phyloP scores from a whole-genome alignment of 163 green algal genomes.

The Picocystis sp. region DNA sequence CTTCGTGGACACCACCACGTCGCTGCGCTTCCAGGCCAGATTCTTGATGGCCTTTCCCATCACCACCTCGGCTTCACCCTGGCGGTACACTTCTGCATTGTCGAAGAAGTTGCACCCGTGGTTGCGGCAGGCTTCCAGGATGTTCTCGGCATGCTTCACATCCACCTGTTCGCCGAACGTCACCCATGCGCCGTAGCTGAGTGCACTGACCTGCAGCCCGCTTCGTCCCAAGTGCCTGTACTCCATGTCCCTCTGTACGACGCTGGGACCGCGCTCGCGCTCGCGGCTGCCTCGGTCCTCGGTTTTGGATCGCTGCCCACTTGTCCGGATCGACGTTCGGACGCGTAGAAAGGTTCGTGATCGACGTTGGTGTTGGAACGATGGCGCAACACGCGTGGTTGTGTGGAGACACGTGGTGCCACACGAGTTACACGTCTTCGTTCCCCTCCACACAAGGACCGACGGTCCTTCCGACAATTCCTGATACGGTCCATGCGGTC shows the following conservation, averaged over 20 bases:
- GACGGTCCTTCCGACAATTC: too few species aligned
- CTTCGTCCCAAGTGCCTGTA: constrained; percentile 42
- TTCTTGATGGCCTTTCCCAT: constrained; percentile 61
- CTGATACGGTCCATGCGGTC: too few species aligned
- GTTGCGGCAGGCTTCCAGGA: constrained; percentile 33
- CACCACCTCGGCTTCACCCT: constrained; percentile 51
- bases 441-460: too few species aligned
- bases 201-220: constrained; percentile 41
- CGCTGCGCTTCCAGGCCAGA: constrained; percentile 40
- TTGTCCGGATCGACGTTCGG: too few species aligned
- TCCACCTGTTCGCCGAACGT: constrained; percentile 36
- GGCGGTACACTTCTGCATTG: constrained; percentile 67
- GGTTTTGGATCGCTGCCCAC: too few species aligned
- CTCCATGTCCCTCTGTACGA: constrained; percentile 34
- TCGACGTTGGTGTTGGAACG: too few species aligned
- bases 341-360: too few species aligned
- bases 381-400: too few species aligned
- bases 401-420: too few species aligned
- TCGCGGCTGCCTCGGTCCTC: too few species aligned
- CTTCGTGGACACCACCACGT: constrained; percentile 52
- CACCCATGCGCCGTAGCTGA: constrained; percentile 50
- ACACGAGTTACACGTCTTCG: too few species aligned
- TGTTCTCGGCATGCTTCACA: constrained; percentile 28
- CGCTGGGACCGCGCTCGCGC: too few species aligned
- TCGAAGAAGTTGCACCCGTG: constrained; percentile 62